Evolutionary conservation across 2,329 filamentous ascomycete species (phyloP).

Genomic region (Cytospora piceicola): DNA sequence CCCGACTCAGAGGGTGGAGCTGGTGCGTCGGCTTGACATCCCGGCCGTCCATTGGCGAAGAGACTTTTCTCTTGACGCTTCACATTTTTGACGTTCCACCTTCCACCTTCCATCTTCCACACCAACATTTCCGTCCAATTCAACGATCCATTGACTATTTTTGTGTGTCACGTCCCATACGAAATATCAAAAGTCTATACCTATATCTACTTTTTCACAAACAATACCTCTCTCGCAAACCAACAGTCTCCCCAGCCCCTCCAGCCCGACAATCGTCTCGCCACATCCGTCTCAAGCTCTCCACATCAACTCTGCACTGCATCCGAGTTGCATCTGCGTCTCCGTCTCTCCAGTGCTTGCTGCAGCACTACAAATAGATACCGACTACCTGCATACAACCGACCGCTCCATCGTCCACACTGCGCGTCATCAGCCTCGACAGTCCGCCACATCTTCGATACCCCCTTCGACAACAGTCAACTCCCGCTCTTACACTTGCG

Average conservation of each 20-base stretch:
- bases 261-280: constrained; percentile 6
- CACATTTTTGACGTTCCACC: constrained; percentile 17
- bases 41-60: constrained; percentile 21
- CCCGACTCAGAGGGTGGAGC: constrained; percentile 20
- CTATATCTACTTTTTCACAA: background rate
- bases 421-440: constrained; percentile 3
- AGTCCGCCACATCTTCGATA: background rate
- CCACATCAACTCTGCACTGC: constrained; percentile 17
- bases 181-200: constrained; percentile 8
- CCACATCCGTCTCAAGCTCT: constrained; percentile 12
- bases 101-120: constrained; percentile 19
- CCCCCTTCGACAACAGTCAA: background rate
- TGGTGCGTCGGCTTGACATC: constrained; percentile 14
- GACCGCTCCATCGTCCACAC: background rate
- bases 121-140: constrained; percentile 11
- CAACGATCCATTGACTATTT: constrained; percentile 2
- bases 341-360: constrained; percentile 1
- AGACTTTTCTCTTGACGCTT: constrained; percentile 26
- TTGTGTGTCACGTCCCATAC: constrained; percentile 14
- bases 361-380: constrained; percentile 1
- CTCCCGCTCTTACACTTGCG: background rate
- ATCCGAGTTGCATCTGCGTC: constrained; percentile 8
- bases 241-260: background rate
- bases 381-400: constrained; percentile 16
- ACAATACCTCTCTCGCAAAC: constrained; percentile 7